Conservation (phyloP, 2,329 filamentous ascomycete genomes). For the Fusarium sp. region DNA sequence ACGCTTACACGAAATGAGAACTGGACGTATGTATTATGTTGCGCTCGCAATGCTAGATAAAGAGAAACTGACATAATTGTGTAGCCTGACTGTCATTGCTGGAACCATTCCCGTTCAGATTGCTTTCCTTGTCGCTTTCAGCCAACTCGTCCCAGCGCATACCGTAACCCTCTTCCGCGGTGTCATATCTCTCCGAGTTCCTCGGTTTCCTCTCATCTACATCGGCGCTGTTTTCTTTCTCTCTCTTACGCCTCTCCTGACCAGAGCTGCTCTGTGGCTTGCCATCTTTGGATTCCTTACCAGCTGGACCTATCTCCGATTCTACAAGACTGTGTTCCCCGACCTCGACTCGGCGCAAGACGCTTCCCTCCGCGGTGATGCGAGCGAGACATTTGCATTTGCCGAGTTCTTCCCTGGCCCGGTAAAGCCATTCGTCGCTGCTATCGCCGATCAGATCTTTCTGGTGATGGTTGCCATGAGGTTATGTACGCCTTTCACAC, state of each 20-base stretch:
- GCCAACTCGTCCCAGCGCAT: constrained; percentile 95
- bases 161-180: constrained; percentile 94
- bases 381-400: constrained; percentile 95
- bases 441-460: constrained; percentile 74
- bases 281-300: constrained; percentile 82
- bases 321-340: constrained; percentile 82
- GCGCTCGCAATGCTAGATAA: neutral
- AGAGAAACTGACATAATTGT: constrained; percentile 3
- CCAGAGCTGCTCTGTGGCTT: constrained; percentile 80
- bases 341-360: constrained; percentile 71
- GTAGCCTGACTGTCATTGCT: constrained; percentile 80
- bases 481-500: constrained; percentile 85
- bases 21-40: constrained; percentile 69
- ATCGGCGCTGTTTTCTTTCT: constrained; percentile 75
- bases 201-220: constrained; percentile 74
- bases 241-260: constrained; percentile 63
- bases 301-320: constrained; percentile 95
- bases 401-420: constrained; percentile 93
- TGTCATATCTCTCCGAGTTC: constrained; percentile 86
- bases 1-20: constrained; percentile 70
- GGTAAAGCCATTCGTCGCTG: constrained; percentile 78
- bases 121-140: constrained; percentile 94
- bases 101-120: constrained; percentile 91
- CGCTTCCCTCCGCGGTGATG: constrained; percentile 79
- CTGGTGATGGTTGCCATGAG: constrained; percentile 75